phyloP scores from a whole-genome alignment of 2,329 filamentous ascomycete species.

The Neonectria magnoliae region DNA sequence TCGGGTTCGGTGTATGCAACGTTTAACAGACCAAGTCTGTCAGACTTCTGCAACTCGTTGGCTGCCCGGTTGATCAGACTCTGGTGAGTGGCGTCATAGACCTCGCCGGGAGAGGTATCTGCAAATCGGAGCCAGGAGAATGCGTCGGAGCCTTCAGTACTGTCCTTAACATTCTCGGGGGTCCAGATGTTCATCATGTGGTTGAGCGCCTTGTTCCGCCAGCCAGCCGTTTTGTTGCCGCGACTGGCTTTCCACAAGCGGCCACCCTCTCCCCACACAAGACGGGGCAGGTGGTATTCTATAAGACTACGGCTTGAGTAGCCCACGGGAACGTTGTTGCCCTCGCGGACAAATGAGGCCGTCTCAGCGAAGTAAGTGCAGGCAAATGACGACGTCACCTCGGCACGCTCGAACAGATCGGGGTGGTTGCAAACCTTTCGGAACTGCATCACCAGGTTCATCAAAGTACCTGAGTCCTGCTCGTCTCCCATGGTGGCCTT shows the following conservation, averaged over 20 bases:
- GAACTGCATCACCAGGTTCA: conserved; percentile 99
- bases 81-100: conserved; percentile 73
- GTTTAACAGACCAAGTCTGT: conserved; percentile 73
- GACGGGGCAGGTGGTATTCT: conserved; percentile 81
- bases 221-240: conserved; percentile 80
- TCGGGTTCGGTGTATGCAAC: conserved; percentile 76
- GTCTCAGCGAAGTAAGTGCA: conserved; percentile 93
- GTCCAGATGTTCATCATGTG: conserved; percentile 93
- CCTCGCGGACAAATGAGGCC: conserved; percentile 92
- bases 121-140: conserved; percentile 94
- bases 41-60: conserved; percentile 62
- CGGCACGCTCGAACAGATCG: conserved; percentile 93
- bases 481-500: conserved; percentile 96
- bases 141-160: conserved; percentile 66
- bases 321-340: conserved; percentile 77
- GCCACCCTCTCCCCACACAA: conserved; percentile 85
- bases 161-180: conserved; percentile 78
- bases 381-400: conserved; percentile 87
- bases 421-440: conserved; percentile 99
- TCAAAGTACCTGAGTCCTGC: conserved; percentile 91
- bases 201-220: conserved; percentile 78
- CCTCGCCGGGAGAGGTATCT: conserved; percentile 79
- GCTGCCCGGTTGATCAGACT: conserved; percentile 80
- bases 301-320: conserved; percentile 92
- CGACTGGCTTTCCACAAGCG: conserved; percentile 78